These are phyloP conservation scores for Paramecium sexaurelia DNA, from an alignment of 73 alveolate genomes.

Conservation along the genomic window DNA sequence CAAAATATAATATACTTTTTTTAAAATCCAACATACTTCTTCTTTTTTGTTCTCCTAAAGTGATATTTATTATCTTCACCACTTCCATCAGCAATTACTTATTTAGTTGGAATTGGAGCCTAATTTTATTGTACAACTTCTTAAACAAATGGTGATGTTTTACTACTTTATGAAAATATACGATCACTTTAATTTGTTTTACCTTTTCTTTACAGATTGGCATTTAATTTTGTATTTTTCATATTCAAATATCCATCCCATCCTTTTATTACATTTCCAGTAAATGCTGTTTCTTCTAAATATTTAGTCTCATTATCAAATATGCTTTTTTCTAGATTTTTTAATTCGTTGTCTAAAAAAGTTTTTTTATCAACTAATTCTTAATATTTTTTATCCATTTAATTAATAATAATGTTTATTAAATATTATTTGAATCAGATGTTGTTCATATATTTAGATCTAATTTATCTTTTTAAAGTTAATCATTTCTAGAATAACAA, in stretches of 20 bases:
- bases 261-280: constrained; percentile 33
- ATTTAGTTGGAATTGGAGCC: neutral
- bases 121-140: neutral
- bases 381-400: neutral
- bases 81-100: neutral
- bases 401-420: neutral
- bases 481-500: too few species aligned
- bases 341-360: neutral
- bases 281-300: neutral
- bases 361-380: neutral
- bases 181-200: neutral
- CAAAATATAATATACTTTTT: neutral
- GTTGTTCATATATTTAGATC: too few species aligned
- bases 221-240: neutral
- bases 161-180: neutral
- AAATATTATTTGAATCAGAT: too few species aligned
- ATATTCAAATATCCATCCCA: neutral
- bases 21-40: neutral
- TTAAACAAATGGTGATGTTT: neutral
- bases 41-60: neutral
- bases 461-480: too few species aligned
- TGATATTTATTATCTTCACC: constrained; percentile 13
- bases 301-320: constrained; percentile 10
- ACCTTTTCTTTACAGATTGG: neutral
- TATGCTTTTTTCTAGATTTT: neutral